phyloP scores from a whole-genome alignment of 2,329 filamentous ascomycete genomes.

The Botrytis deweyae region DNA sequence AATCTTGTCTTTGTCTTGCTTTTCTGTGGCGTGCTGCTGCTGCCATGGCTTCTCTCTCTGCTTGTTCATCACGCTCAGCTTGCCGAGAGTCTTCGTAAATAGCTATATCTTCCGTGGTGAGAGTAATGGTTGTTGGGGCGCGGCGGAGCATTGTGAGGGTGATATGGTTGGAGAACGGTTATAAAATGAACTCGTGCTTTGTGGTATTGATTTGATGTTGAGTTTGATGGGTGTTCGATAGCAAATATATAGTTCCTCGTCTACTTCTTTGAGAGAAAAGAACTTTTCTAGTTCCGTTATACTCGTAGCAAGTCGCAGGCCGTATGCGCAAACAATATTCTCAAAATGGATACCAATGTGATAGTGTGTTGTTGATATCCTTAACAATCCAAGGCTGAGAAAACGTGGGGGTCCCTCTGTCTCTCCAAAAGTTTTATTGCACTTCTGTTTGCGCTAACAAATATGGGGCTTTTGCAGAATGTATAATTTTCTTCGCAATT shows the following conservation, averaged over 20 bases:
- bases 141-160: conserved; percentile 61
- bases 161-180: background rate
- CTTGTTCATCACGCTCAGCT: conserved; percentile 32
- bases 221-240: background rate
- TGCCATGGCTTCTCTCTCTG: conserved; percentile 7
- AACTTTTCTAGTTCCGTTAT: background rate
- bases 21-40: background rate
- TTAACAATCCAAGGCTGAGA: background rate
- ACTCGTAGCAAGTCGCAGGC: background rate
- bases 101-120: conserved; percentile 69
- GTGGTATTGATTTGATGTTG: background rate
- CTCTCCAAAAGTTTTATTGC: background rate
- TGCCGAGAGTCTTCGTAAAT: conserved; percentile 61
- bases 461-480: background rate
- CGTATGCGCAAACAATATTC: background rate
- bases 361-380: background rate
- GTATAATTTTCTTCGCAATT: background rate
- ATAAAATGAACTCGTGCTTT: background rate
- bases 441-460: background rate
- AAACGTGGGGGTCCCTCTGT: background rate
- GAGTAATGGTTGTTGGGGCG: conserved; percentile 63
- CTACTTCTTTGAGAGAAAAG: background rate
- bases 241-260: background rate
- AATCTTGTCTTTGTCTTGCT: background rate
- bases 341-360: background rate